Percentiles rank a stretch among this genome's conserved stretches.
These are phyloP conservation scores for Trichoderma atroviride DNA, from an alignment of 2,329 filamentous ascomycete genomes.

Conservation along the genomic window DNA sequence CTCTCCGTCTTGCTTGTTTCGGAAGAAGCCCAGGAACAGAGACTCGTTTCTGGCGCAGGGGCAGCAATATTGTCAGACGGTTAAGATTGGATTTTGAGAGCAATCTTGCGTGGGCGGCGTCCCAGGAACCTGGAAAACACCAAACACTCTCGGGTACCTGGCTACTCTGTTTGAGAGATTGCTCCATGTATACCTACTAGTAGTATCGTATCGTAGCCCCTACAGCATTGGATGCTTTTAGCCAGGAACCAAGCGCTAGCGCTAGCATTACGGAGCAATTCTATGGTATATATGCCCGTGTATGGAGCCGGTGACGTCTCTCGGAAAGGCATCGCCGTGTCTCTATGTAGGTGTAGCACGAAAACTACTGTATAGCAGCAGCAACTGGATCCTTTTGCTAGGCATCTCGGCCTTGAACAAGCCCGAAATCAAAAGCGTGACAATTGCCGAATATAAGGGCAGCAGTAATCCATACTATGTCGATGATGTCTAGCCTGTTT, in stretches of 20 bases:
- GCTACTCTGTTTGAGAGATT: background rate
- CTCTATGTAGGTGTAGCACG: background rate
- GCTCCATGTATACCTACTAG: too few species aligned
- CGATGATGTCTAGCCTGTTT: constrained; percentile 8
- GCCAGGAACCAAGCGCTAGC: background rate
- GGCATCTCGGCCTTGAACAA: background rate
- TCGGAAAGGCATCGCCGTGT: background rate
- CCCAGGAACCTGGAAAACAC: background rate
- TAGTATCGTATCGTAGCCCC: background rate
- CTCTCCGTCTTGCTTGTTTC: background rate
- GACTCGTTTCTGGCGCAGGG: background rate
- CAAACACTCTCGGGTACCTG: background rate
- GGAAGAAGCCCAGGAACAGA: background rate
- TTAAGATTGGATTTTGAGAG: background rate
- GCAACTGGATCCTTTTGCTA: background rate
- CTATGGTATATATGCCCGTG: background rate
- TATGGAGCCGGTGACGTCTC: background rate
- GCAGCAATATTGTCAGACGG: background rate
- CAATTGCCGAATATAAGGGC: background rate
- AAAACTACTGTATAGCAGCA: too few species aligned
- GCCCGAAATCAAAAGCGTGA: background rate
- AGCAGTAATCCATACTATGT: background rate
- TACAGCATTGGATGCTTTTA: background rate
- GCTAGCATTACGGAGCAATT: background rate
- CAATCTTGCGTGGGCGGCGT: background rate